phyloP scores from a whole-genome alignment of 1,284 basidiomycete genomes.

The Anthracocystis setariae region DNA sequence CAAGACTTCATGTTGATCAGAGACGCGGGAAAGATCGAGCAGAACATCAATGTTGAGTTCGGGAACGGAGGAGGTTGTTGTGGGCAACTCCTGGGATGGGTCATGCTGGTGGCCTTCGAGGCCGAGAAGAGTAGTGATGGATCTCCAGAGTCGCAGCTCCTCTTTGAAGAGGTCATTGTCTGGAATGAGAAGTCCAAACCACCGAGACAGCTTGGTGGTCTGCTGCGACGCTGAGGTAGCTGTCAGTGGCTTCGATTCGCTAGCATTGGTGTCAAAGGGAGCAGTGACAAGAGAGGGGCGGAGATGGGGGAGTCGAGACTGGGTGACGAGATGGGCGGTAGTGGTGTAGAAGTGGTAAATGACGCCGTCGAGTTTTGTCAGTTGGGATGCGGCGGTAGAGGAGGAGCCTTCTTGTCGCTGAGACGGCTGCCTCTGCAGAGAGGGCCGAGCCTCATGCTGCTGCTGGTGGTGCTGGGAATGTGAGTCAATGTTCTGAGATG shows the following conservation, averaged over 20 bases:
- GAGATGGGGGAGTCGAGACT: conserved; percentile 59
- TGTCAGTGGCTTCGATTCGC: conserved; percentile 6
- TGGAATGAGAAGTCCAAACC: conserved; percentile 68
- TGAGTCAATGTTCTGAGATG: conserved; percentile 13
- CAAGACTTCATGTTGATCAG: conserved; percentile 23
- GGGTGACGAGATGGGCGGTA: conserved; percentile 64
- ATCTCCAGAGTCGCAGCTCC: conserved; percentile 66
- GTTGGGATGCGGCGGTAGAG: conserved; percentile 14
- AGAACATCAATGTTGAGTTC: conserved; percentile 66
- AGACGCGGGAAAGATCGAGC: conserved; percentile 57
- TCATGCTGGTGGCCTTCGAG: conserved; percentile 1
- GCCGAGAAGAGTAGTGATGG: conserved; percentile 33
- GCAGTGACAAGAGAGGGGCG: conserved; percentile 23
- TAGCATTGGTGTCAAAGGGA: conserved; percentile 8
- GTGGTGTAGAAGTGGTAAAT: conserved; percentile 68
- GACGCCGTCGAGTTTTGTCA: conserved; percentile 51
- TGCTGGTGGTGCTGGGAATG: conserved; percentile 12
- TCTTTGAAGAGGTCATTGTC: conserved; percentile 65
- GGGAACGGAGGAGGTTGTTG: conserved; percentile 39
- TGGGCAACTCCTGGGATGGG: background rate
- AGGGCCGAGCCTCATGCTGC: conserved; percentile 20
- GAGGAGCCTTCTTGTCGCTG: conserved; percentile 11
- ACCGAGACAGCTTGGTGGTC: conserved; percentile 37
- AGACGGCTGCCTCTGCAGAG: conserved; percentile 15
- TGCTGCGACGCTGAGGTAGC: conserved; percentile 10